A percentile compares a stretch with the other conserved stretches of the same genome.
Evolutionary conservation across 2,329 filamentous ascomycete species (phyloP).

Genomic region (Pleurostoma richardsiae): DNA sequence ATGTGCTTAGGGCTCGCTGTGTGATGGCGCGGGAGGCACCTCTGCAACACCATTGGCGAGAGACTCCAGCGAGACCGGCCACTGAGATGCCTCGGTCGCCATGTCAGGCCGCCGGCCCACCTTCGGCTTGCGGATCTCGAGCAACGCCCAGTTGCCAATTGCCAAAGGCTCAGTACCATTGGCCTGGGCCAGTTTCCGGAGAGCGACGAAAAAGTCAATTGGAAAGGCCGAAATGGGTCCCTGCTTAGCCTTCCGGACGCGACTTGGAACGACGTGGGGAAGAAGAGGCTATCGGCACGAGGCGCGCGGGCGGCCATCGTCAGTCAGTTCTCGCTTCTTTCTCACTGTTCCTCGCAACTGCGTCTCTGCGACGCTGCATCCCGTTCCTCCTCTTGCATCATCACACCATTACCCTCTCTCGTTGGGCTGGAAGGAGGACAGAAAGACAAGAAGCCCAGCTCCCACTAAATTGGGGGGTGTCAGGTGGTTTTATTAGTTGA

Average conservation of each 20-base stretch:
- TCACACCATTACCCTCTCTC: too few relatives aligned
- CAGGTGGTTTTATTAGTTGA: not conserved
- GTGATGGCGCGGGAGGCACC: not conserved
- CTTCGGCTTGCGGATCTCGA: constrained; percentile 1
- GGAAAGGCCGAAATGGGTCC: not conserved
- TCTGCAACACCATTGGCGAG: constrained; percentile 6
- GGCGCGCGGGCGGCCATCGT: too few relatives aligned
- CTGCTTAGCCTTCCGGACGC: too few relatives aligned
- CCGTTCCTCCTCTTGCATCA: too few relatives aligned
- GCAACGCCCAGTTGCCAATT: not conserved
- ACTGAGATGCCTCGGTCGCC: constrained; percentile 5
- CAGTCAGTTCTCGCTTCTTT: too few relatives aligned
- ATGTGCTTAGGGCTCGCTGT: constrained; percentile 4
- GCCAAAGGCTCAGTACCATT: constrained; percentile 1
- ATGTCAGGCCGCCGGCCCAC: constrained; percentile 3
- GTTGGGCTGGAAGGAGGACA: too few relatives aligned
- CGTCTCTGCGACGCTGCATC: too few relatives aligned
- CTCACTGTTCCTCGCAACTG: too few relatives aligned
- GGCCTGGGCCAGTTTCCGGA: not conserved
- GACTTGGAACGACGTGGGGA: too few relatives aligned
- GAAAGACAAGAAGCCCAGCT: too few relatives aligned
- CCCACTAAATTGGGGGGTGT: not conserved
- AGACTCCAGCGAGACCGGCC: constrained; percentile 1
- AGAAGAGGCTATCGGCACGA: too few relatives aligned
- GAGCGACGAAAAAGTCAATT: not conserved